A percentile compares a stretch with the other conserved stretches of the same genome.
These are phyloP conservation scores for Fusarium continuum DNA, from an alignment of 2,329 filamentous ascomycete species.

Conservation along the genomic window DNA sequence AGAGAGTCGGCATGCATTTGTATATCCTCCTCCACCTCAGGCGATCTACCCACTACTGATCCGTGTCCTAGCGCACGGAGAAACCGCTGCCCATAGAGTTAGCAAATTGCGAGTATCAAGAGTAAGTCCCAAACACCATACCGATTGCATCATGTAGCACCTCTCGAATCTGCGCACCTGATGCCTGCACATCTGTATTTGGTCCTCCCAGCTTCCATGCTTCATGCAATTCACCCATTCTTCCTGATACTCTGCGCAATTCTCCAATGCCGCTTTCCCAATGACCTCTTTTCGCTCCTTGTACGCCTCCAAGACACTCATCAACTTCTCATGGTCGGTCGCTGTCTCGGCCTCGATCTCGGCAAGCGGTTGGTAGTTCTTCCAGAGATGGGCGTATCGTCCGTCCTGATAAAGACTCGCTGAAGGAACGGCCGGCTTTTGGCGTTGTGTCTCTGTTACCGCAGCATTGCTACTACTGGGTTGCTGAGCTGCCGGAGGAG, in stretches of 20 bases:
- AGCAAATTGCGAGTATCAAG: neutral
- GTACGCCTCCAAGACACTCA: constrained; percentile 82
- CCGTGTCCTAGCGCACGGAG: constrained; percentile 91
- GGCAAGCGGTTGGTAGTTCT: constrained; percentile 80
- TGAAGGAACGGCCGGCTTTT: constrained; percentile 52
- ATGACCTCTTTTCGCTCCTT: constrained; percentile 84
- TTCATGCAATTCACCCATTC: constrained; percentile 85
- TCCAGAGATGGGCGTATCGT: constrained; percentile 88
- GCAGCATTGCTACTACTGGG: constrained; percentile 19
- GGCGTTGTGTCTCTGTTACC: constrained; percentile 24
- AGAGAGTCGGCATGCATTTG: constrained; percentile 95
- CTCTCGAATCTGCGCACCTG: constrained; percentile 82
- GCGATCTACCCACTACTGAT: constrained; percentile 69
- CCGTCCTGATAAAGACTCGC: constrained; percentile 67
- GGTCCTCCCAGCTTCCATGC: constrained; percentile 71
- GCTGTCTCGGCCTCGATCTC: constrained; percentile 75
- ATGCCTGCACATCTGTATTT: constrained; percentile 80
- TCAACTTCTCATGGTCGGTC: constrained; percentile 81
- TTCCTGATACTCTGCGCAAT: constrained; percentile 88
- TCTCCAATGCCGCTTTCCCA: constrained; percentile 85
- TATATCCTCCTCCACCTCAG: constrained; percentile 81
- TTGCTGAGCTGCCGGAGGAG: constrained; percentile 12
- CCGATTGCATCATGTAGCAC: constrained; percentile 89
- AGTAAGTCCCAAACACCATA: constrained; percentile 47
- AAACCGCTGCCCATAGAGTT: constrained; percentile 70